Percentiles rank a stretch among this genome's conserved stretches.
Evolutionary conservation across 2,329 filamentous ascomycete species (phyloP).

Genomic region (Pseudonectria foliicola): DNA sequence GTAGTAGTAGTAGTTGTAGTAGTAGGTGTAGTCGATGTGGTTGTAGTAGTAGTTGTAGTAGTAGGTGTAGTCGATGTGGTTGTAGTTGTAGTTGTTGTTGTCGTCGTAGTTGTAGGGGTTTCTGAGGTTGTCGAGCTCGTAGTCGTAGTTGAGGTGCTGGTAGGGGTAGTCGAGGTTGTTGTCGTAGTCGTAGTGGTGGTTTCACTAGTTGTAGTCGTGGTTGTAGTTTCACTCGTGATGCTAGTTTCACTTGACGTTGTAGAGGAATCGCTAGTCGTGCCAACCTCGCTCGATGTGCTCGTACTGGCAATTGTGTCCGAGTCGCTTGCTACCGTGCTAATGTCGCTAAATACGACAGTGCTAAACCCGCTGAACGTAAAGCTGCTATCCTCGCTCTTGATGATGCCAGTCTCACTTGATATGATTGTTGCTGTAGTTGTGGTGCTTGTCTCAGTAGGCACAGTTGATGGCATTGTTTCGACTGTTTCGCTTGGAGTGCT

Average conservation of each 20-base stretch:
- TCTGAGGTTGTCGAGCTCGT: no score
- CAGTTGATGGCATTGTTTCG: no score
- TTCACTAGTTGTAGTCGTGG: background rate
- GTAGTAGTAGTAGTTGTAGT: background rate
- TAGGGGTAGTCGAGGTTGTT: background rate
- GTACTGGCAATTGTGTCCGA: background rate
- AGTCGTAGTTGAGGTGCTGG: background rate
- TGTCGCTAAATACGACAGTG: no score
- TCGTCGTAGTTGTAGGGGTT: background rate
- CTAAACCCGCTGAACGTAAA: no score
- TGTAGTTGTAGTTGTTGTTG: background rate
- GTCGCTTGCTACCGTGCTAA: no score
- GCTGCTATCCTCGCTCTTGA: no score
- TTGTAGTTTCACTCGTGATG: background rate
- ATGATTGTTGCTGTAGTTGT: no score
- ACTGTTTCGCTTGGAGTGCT: no score
- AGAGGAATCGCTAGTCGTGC: no score
- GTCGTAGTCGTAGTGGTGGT: background rate
- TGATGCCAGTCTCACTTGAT: background rate
- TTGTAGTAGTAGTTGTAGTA: background rate
- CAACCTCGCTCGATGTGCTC: no score
- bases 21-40: background rate
- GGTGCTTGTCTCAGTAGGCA: background rate
- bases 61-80: no score
- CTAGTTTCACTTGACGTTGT: background rate